These are phyloP conservation scores for Haberlea rhodopensis DNA, from an alignment of 257 asterid genomes.

Conservation along the genomic window DNA sequence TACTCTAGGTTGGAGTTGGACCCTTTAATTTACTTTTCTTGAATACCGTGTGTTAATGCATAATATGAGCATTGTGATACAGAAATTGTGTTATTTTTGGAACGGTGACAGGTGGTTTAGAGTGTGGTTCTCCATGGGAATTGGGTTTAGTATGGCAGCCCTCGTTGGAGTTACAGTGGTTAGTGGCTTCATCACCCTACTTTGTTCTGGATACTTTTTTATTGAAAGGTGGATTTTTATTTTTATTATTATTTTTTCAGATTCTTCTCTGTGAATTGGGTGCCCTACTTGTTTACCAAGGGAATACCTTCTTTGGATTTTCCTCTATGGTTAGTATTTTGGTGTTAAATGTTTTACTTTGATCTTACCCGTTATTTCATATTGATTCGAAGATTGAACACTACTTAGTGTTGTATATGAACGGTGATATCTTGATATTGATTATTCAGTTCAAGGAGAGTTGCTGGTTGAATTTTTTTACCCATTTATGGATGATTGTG, in stretches of 20 bases:
- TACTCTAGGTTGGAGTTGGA: conserved; percentile 49
- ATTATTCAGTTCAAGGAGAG: no score
- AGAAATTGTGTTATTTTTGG: neutral
- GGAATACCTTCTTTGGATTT: conserved; percentile 36
- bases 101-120: conserved; percentile 47
- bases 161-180: conserved; percentile 60
- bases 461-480: no score
- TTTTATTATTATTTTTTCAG: conserved; percentile 32
- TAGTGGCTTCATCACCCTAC: conserved; percentile 12
- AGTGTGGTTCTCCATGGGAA: conserved; percentile 76
- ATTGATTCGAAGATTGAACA: neutral
- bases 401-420: no score
- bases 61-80: neutral
- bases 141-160: conserved; percentile 68
- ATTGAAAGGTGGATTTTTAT: neutral
- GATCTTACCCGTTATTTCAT: neutral
- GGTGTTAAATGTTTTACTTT: neutral
- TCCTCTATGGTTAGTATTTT: conserved; percentile 50
- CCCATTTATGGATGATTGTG: no score
- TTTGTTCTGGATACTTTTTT: neutral
- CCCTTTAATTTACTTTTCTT: neutral
- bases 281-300: conserved; percentile 38
- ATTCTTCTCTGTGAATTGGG: conserved; percentile 53
- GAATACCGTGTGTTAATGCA: neutral
- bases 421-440: no score